Evolutionary conservation across 495 filamentous ascomycete genomes (phyloP), one percentile per base, ranked within the genome.

Genomic region (Diplogelasinospora grovesii): DNA sequence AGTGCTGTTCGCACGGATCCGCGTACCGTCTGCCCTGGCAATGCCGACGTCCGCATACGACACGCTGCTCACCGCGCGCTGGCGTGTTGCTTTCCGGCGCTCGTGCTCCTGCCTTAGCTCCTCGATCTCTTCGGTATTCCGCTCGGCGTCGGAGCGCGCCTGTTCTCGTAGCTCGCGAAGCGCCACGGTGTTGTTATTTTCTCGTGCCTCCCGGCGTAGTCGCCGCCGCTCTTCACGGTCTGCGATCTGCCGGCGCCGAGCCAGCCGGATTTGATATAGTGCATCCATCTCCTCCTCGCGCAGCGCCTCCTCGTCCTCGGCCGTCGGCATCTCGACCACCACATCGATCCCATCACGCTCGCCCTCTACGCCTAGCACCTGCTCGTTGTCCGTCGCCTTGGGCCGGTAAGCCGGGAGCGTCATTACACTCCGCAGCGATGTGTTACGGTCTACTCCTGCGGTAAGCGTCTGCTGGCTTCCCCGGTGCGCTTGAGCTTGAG

Each of bases 221-320:
- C 74, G 73, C 25, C 82, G 67, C 22, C 86, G 73, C 39, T 82
- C 75, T 40, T 95, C 86, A 5, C 89, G 79, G 36, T 88, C 88
- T 5, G 77, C 77, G 22, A 78, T 69, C 57, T 95, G 85, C 27
- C 73, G 69, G 23, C 89, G 79, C 30, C 92, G 77, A 13, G 86
- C 78, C 3, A 83, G 59, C 18, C 92, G 85, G 31, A 97, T 85
- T 54, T 94, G 86, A 62, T 94, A 98, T 18, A 97, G 59, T 6
- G 85, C 73, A 31, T 89, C 84, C 92, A 97, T 97, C 53, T 97
- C 83, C 22, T 85, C 79, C 41, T 97, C 89, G n/a, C 92, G 73
- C 24, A 88, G 68, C 2, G 58, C 61, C 53, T 98, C 92, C 51
- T 92, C 78, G 33, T 89, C 61, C 46, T 66, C 47, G 8, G 51